Percentiles rank a stretch among this genome's conserved stretches.
Evolutionary conservation across 1,284 basidiomycete species (phyloP).

Genomic region (Boletellus deceptivus): DNA sequence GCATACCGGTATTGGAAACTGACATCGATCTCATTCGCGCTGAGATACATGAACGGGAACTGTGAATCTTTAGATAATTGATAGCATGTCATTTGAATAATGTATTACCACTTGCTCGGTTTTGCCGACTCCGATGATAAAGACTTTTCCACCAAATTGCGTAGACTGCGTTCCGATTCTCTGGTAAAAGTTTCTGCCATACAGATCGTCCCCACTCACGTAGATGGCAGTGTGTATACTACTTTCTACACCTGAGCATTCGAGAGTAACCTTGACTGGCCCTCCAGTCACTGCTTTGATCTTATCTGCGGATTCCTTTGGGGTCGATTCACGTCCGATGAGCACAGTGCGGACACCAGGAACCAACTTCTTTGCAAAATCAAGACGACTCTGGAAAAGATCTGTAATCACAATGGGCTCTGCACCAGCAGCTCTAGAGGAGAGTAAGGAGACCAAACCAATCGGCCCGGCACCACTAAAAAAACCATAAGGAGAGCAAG

Average conservation of each 20-base stretch:
- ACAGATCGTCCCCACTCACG: conserved; percentile 38
- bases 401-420: conserved; percentile 78
- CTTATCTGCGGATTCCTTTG: conserved; percentile 48
- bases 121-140: conserved; percentile 65
- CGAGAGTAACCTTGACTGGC: conserved; percentile 51
- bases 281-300: conserved; percentile 51
- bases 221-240: conserved; percentile 68
- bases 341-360: conserved; percentile 63
- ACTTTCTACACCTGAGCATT: conserved; percentile 78
- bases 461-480: conserved; percentile 79
- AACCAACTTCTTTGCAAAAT: conserved; percentile 78
- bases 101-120: conserved; percentile 49
- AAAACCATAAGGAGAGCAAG: conserved; percentile 7
- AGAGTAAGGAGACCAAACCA: conserved; percentile 76
- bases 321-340: conserved; percentile 41
- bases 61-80: conserved; percentile 21
- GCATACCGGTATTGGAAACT: conserved; percentile 65
- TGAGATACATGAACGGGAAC: conserved; percentile 70
- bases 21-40: conserved; percentile 63
- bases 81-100: neutral
- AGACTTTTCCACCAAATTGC: conserved; percentile 60
- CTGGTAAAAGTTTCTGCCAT: neutral
- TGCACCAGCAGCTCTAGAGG: conserved; percentile 79
- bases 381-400: conserved; percentile 74
- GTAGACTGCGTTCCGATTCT: conserved; percentile 39